Evolutionary conservation across 129 eudicot genomes (phyloP).

Genomic region (Ambrosia trifida): DNA sequence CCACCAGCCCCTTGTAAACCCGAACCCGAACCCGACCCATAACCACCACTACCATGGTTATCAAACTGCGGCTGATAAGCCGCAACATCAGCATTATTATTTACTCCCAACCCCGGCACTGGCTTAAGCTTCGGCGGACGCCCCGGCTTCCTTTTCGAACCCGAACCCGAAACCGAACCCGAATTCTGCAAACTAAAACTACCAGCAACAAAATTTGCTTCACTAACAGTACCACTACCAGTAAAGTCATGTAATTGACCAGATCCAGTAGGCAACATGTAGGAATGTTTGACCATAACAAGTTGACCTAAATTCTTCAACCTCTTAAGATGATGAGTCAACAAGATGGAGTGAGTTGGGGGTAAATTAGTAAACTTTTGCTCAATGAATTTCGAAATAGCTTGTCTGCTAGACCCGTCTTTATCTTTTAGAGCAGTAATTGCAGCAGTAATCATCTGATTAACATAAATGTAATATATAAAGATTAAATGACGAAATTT

Average conservation of each 20-base stretch:
- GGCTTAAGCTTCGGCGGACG: conserved; percentile 57
- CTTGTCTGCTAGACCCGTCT: conserved; percentile 79
- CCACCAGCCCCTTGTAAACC: conserved; percentile 23
- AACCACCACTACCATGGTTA: conserved; percentile 14
- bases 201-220: background rate
- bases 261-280: conserved; percentile 64
- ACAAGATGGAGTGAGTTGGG: conserved; percentile 43
- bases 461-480: background rate
- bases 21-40: conserved; percentile 24
- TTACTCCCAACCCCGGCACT: conserved; percentile 27
- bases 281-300: conserved; percentile 71
- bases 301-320: conserved; percentile 62
- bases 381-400: conserved; percentile 71
- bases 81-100: conserved; percentile 11
- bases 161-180: background rate
- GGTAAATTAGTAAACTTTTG: conserved; percentile 49
- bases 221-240: background rate
- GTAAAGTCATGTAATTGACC: conserved; percentile 26
- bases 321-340: conserved; percentile 69
- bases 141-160: conserved; percentile 45
- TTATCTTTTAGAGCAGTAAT: conserved; percentile 59
- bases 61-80: conserved; percentile 27
- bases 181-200: conserved; percentile 9
- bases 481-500: background rate
- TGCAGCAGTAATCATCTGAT: conserved; percentile 76